phyloP scores from a whole-genome alignment of 495 filamentous ascomycete genomes.

The Ramalina intermedia region DNA sequence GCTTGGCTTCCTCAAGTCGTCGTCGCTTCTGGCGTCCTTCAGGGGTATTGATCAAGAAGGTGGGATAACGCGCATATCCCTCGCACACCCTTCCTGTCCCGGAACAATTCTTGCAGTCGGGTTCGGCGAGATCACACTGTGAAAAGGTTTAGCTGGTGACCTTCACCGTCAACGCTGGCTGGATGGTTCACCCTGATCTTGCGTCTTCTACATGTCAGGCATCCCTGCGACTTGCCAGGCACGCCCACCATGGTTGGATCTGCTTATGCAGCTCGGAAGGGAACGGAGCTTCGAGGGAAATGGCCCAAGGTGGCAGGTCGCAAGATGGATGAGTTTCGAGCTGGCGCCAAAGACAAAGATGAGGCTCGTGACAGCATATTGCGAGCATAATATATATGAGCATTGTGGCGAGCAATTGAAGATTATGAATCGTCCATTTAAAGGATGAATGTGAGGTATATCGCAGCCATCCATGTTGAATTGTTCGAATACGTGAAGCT shows the following conservation, averaged over 20 bases:
- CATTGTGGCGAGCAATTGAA: too few relatives aligned
- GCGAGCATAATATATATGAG: too few relatives aligned
- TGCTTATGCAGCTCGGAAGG: not conserved
- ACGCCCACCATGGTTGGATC: not conserved
- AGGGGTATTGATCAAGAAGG: conserved; percentile 6
- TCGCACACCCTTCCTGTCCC: conserved; percentile 7
- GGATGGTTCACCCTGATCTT: not conserved
- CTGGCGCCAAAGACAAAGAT: too few relatives aligned
- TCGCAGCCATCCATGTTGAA: too few relatives aligned
- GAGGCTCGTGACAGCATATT: too few relatives aligned
- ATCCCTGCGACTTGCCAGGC: conserved; percentile 1
- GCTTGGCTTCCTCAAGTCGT: conserved; percentile 9
- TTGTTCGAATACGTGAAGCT: too few relatives aligned
- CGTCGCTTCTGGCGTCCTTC: conserved; percentile 3
- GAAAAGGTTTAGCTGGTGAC: not conserved
- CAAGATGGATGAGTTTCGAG: too few relatives aligned
- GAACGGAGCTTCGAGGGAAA: not conserved
- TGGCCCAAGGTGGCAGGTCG: too few relatives aligned
- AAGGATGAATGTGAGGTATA: too few relatives aligned
- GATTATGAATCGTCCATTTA: too few relatives aligned
- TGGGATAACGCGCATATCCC: conserved; percentile 9
- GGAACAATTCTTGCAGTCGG: conserved; percentile 9
- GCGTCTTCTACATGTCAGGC: conserved; percentile 1
- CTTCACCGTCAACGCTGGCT: too few relatives aligned
- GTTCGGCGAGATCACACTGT: conserved; percentile 1